Evolutionary conservation across 1,139 yeast species (phyloP), one percentile per base, ranked within the genome.

Genomic region (Yamadazyma diospyri): DNA sequence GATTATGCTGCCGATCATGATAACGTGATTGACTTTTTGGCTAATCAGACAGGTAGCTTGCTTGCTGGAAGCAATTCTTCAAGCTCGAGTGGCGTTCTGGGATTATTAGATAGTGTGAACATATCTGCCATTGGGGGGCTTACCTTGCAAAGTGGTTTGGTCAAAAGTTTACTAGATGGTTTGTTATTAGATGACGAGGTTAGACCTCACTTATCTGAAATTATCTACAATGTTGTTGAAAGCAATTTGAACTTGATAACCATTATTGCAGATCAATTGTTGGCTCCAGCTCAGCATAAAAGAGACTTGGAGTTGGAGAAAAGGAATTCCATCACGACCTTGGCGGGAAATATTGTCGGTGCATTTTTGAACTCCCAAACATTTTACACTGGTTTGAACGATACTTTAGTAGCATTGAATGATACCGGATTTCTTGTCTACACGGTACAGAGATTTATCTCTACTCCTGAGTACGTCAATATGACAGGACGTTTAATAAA

Each of bases 341-440:
- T 69, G 37, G 48, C 53, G 21, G 49, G 51, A n/a, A 66, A 66
- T 41, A 32, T 61, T 10, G 50, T 53, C 12, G 55, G 59, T 4
- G 39, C 59, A 1, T 44, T 61, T 20, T 51, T 68, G 38, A 43
- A 51, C 19, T 64, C 71, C 2, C 36, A 48, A n/a, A 19, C 57
- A 4, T 53, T 65, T 31, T 47, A 47, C 22, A 39, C 45, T 26
- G 43, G 58, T 4, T 48, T 64, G 16, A 46, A 44, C 17, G 66
- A 57, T 33, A 45, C 55, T 6, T 47, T 63, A 27, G 50, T 53
- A 30, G 68, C 72, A 4, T 58, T 69, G 37, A 69, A 69, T 48
- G 64, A 66, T 38, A 66, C 74, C 6, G 70, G 68, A 7, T 50
- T 69, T 33, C 59, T 59, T n/a, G 64, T 62, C 15, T 63, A 66